phyloP scores from a whole-genome alignment of 2,329 filamentous ascomycete species.

The Didymella lethalis region DNA sequence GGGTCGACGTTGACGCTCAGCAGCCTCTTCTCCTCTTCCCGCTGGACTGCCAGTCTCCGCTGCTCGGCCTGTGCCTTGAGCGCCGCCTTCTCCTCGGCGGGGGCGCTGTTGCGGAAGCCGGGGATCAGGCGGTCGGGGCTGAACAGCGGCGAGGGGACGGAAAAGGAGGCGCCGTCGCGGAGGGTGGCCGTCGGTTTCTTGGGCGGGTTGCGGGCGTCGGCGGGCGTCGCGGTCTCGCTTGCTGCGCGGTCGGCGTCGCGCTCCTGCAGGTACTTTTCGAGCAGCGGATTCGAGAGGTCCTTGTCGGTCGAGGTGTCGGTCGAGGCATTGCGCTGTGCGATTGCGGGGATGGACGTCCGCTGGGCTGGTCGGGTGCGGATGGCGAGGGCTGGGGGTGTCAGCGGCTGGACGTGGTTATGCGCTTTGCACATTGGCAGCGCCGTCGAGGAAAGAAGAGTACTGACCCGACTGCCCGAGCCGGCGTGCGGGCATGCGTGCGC shows the following conservation, averaged over 20 bases:
- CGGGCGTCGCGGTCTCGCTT: not conserved
- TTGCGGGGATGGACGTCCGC: conserved; percentile 29
- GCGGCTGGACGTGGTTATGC: not conserved
- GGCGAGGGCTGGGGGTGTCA: conserved; percentile 34
- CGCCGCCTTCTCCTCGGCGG: conserved; percentile 24
- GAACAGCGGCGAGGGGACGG: conserved; percentile 35
- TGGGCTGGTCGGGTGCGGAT: conserved; percentile 32
- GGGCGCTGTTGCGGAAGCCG: conserved; percentile 32
- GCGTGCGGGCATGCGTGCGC: conserved; percentile 68
- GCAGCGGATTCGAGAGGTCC: conserved; percentile 62
- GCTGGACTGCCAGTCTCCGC: conserved; percentile 16
- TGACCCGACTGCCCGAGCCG: conserved; percentile 68
- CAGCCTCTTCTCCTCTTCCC: conserved; percentile 59
- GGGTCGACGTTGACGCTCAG: conserved; percentile 71
- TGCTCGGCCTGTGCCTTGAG: conserved; percentile 24
- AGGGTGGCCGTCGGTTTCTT: conserved; percentile 11
- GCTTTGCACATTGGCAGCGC: not conserved
- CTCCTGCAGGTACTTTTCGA: conserved; percentile 63
- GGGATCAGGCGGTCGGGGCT: conserved; percentile 37
- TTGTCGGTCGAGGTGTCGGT: conserved; percentile 21
- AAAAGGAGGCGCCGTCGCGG: conserved; percentile 30
- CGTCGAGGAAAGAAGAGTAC: conserved; percentile 24
- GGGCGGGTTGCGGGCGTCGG: not conserved
- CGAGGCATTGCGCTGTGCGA: conserved; percentile 28
- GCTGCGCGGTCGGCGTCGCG: conserved; percentile 21